phyloP scores from a whole-genome alignment of 176 grass and related monocot species.

The Eragrostis curvula region DNA sequence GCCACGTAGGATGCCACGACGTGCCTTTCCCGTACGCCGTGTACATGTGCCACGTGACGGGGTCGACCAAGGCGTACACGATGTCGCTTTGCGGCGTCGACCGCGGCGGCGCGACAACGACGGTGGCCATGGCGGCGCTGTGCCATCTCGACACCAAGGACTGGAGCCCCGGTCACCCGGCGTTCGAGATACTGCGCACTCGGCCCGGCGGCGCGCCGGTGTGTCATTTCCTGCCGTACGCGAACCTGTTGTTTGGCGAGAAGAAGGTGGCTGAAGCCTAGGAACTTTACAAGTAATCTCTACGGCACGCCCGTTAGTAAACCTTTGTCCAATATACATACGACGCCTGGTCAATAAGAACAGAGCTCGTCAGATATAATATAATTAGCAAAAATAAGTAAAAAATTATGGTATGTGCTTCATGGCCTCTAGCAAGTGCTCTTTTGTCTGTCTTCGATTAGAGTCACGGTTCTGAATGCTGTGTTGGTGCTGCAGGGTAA shows the following conservation, averaged over 20 bases:
- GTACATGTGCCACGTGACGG: neutral
- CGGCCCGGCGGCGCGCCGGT: neutral
- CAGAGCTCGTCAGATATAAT: too few species aligned
- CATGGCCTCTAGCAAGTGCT: too few species aligned
- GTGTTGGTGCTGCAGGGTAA: too few species aligned
- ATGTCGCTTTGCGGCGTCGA: neutral
- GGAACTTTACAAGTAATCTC: too few species aligned
- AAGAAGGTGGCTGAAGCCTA: neutral
- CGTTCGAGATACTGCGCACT: neutral
- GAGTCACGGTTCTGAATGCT: too few species aligned
- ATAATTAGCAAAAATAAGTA: too few species aligned
- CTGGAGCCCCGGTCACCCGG: constrained; percentile 23
- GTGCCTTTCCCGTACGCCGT: neutral
- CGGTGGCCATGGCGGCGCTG: neutral
- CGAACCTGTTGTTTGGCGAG: neutral
- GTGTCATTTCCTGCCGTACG: constrained; percentile 27
- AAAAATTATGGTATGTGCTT: too few species aligned
- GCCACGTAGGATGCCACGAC: constrained; percentile 10
- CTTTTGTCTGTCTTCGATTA: too few species aligned
- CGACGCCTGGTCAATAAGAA: too few species aligned
- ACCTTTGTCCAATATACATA: too few species aligned
- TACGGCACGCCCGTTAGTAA: too few species aligned
- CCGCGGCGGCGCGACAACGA: neutral
- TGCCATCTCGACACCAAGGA: constrained; percentile 11
- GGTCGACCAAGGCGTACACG: neutral